Conservation (phyloP, 805 yeast genomes). For the Teunomyces gatunensis region DNA sequence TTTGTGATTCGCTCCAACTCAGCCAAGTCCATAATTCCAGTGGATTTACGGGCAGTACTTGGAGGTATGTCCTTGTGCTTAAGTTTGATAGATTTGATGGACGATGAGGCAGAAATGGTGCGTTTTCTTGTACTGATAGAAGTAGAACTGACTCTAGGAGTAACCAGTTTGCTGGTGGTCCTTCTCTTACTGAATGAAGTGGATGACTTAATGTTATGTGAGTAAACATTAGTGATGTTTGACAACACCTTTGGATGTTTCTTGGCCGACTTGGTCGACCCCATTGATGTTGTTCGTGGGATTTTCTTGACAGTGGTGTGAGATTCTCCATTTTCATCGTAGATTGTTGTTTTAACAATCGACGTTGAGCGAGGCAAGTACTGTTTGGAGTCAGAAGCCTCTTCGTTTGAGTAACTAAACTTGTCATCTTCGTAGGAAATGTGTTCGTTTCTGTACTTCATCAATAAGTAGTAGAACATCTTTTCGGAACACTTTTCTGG, state of each 20-base stretch:
- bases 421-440: conserved; percentile 14
- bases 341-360: conserved; percentile 40
- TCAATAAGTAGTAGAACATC: conserved; percentile 71
- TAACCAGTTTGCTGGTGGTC: conserved; percentile 23
- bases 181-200: conserved; percentile 37
- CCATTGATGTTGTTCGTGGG: conserved; percentile 20
- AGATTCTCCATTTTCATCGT: conserved; percentile 23
- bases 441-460: conserved; percentile 74
- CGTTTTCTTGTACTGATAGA: not conserved
- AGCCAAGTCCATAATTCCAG: conserved; percentile 15
- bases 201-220: conserved; percentile 34
- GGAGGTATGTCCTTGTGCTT: conserved; percentile 16
- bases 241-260: conserved; percentile 23
- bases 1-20: conserved; percentile 13
- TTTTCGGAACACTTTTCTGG: conserved; percentile 70
- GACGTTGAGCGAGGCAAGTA: conserved; percentile 40
- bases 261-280: conserved; percentile 20
- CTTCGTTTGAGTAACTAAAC: conserved; percentile 22
- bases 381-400: conserved; percentile 22
- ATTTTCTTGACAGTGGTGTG: conserved; percentile 19
- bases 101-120: conserved; percentile 8
- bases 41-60: conserved; percentile 14
- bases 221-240: conserved; percentile 32
- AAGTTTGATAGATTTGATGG: conserved; percentile 11
- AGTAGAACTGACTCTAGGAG: conserved; percentile 15